phyloP scores from a whole-genome alignment of 2,329 filamentous ascomycete genomes.

The Exophiala aquamarina region DNA sequence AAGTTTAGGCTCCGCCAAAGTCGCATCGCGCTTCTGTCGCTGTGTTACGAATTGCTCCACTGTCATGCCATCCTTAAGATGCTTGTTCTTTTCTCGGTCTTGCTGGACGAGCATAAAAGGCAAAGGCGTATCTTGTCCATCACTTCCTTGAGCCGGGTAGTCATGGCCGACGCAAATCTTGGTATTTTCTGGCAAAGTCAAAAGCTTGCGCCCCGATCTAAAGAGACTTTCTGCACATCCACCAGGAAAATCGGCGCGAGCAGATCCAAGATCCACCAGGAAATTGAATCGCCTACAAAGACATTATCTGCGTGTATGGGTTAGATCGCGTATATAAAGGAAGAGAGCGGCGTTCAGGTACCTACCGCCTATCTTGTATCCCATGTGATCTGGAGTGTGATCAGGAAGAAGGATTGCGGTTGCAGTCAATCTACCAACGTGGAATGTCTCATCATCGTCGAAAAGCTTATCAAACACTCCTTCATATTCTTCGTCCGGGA shows the following conservation, averaged over 20 bases:
- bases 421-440: slow-evolving; percentile 48
- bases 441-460: slow-evolving; percentile 54
- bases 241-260: slow-evolving; percentile 56
- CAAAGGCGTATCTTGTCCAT: slow-evolving; percentile 35
- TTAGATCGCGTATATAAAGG: too few species aligned
- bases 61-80: slow-evolving; percentile 44
- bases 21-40: slow-evolving; percentile 45
- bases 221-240: slow-evolving; percentile 48
- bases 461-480: slow-evolving; percentile 55
- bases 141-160: slow-evolving; percentile 52
- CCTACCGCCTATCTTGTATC: slow-evolving; percentile 53
- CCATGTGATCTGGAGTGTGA: slow-evolving; percentile 62
- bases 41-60: slow-evolving; percentile 48
- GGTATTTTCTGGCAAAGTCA: slow-evolving; percentile 43
- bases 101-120: slow-evolving; percentile 48
- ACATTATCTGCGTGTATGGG: slow-evolving; percentile 48
- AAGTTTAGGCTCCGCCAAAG: slow-evolving; percentile 46
- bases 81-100: slow-evolving; percentile 50
- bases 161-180: slow-evolving; percentile 58
- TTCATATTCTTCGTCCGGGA: slow-evolving; percentile 44
- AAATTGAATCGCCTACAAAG: slow-evolving; percentile 58
- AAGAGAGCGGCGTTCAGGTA: too few species aligned
- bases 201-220: slow-evolving; percentile 43
- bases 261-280: slow-evolving; percentile 52
- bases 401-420: slow-evolving; percentile 58